Evolutionary conservation across 371 early-diverging fungal species (phyloP).

Genomic region (Pancytospora philotis): DNA sequence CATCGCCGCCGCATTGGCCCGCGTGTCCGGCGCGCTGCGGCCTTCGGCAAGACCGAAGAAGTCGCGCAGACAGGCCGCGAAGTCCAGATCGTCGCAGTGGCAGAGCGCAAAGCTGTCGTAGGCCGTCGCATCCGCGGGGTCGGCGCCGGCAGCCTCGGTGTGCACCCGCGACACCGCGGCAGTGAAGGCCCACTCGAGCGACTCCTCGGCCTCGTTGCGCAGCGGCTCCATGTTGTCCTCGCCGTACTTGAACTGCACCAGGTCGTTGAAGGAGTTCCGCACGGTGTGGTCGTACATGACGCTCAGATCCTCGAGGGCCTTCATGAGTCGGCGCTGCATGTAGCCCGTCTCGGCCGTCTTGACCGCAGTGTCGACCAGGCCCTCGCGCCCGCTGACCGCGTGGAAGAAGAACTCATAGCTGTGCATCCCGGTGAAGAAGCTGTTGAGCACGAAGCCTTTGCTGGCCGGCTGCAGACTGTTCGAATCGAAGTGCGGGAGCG

Average conservation of each 20-base stretch:
- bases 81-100: constrained; percentile 36
- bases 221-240: constrained; percentile 95
- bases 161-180: not conserved
- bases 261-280: constrained; percentile 76
- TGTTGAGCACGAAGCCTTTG: constrained; percentile 94
- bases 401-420: constrained; percentile 98
- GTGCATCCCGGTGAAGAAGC: constrained; percentile 85
- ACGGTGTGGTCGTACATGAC: constrained; percentile 92
- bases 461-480: constrained; percentile 89
- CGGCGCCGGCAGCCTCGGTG: constrained; percentile 22
- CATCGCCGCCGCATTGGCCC: not conserved
- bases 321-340: constrained; percentile 94
- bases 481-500: constrained; percentile 90
- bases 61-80: constrained; percentile 63
- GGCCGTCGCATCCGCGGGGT: constrained; percentile 21
- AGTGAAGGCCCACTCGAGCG: not conserved
- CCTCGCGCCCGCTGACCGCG: constrained; percentile 99
- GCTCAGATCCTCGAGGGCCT: constrained; percentile 92
- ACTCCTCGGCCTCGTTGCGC: constrained; percentile 65
- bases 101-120: constrained; percentile 67
- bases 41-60: constrained; percentile 58
- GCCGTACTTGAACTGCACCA: constrained; percentile 88
- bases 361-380: constrained; percentile 88
- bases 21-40: not conserved
- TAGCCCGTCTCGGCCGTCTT: constrained; percentile 99